Evolutionary conservation across 2,329 filamentous ascomycete genomes (phyloP).

Genomic region (Xylaria multiplex): DNA sequence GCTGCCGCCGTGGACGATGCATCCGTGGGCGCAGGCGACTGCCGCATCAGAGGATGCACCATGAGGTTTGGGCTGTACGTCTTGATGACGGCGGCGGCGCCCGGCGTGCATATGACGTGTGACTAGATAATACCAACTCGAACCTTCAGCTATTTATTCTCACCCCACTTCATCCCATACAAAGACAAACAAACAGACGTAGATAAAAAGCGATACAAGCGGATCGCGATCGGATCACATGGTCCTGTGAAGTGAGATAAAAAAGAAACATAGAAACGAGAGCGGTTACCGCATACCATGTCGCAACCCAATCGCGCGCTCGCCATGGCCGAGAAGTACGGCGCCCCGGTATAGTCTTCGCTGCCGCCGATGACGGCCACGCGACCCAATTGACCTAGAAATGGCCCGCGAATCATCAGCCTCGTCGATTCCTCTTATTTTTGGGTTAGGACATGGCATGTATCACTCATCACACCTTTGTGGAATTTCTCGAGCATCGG

Average conservation of each 20-base stretch:
- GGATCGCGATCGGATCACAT: background rate
- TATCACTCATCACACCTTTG: constrained; percentile 72
- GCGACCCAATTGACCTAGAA: constrained; percentile 84
- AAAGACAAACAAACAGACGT: too few species aligned
- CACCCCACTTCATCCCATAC: too few species aligned
- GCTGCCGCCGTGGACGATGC: constrained; percentile 61
- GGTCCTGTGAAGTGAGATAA: background rate
- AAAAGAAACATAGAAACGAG: background rate
- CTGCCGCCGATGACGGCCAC: constrained; percentile 95
- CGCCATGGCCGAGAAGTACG: constrained; percentile 98
- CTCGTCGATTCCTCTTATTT: constrained; percentile 8
- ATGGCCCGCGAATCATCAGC: constrained; percentile 29
- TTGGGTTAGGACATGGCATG: background rate
- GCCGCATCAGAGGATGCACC: constrained; percentile 96
- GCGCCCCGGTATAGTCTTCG: constrained; percentile 95
- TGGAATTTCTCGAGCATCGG: constrained; percentile 96
- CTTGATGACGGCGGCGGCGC: constrained; percentile 89
- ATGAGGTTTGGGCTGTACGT: constrained; percentile 98
- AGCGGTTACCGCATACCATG: constrained; percentile 68
- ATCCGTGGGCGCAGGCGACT: constrained; percentile 63
- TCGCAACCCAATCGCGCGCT: constrained; percentile 90
- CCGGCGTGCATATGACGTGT: constrained; percentile 94
- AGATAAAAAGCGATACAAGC: background rate
- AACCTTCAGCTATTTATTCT: constrained; percentile 3
- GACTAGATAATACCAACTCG: constrained; percentile 62